Base-by-base conservation (phyloP, 495 filamentous ascomycete genomes). In the Tetracladium setigerum region DNA sequence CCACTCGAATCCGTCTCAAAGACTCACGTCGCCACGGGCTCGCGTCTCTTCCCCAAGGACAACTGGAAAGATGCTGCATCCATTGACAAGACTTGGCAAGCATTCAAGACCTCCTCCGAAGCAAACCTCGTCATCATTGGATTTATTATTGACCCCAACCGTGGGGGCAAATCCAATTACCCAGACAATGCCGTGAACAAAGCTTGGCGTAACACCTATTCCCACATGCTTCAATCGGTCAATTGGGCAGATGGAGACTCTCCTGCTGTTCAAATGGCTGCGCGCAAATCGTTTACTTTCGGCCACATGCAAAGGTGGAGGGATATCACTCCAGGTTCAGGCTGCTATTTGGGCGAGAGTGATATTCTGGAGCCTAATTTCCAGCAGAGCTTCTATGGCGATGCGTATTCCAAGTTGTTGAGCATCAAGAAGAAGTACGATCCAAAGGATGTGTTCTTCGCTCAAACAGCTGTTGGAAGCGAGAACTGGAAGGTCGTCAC, bases 371-470 rank as follows among this genome's bases (percentile, higher is more conserved):
- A 84, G 55, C 69, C 68, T 0, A 46, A 76, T 44, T 83, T 64
- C 62, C 63, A 70, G 46, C 56, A 60, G 30, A 62, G 61, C 10
- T 76, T 77, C 59, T 81, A 67, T 63, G 77, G 77, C 4, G 38
- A 54, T 0, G 67, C 74, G 31, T 80, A 80, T 57, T 47, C 55
- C 6, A 59, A 68, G 12, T 58, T 78, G 46, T 41, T 62, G 9
- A 22, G 37, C 24, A 72, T 79, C 51, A 79, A 81, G 59, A 57
- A 67, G 40, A 62, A 67, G 46, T 68, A 75, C 13, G 81, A 87
- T 60, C 78, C 79, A 2, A 40, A 67, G 8, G 66, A 72, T 38
- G 55, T 84, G 2, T 75, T 85, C 39, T 85, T 76, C 62, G 80
- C 71, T 22, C 60, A 52, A 14, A 76, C 72, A 2, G 79, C 72